Evolutionary conservation across 768 basidiomycete species (phyloP).

Genomic region (Boletus edulis): DNA sequence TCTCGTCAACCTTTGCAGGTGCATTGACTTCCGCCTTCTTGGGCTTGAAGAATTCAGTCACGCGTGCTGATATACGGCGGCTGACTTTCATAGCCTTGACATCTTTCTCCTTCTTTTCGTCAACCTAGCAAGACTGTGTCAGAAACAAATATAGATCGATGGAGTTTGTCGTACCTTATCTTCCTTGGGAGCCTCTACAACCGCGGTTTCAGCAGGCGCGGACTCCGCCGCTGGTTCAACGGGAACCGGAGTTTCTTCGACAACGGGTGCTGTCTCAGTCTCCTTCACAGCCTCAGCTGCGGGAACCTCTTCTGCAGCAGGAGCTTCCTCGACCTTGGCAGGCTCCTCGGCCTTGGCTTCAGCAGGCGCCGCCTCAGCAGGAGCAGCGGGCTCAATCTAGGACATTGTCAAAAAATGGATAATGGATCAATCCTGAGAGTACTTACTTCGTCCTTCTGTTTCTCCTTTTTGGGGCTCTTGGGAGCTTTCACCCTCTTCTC

Average conservation of each 20-base stretch:
- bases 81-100: conserved; percentile 60
- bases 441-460: conserved; percentile 72
- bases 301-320: conserved; percentile 29
- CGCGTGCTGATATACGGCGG: conserved; percentile 82
- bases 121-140: conserved; percentile 26
- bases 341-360: conserved; percentile 32
- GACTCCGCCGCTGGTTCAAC: conserved; percentile 29
- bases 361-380: conserved; percentile 35
- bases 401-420: not conserved
- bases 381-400: conserved; percentile 32
- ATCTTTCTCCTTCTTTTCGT: conserved; percentile 51
- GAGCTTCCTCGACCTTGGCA: conserved; percentile 43
- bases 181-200: conserved; percentile 46
- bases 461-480: conserved; percentile 80
- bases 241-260: conserved; percentile 27
- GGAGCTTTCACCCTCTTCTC: conserved; percentile 61
- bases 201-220: conserved; percentile 36
- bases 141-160: not conserved
- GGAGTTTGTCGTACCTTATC: conserved; percentile 46
- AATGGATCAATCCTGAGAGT: not conserved
- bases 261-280: conserved; percentile 41
- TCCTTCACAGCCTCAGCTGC: conserved; percentile 66
- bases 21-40: conserved; percentile 61
- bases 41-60: conserved; percentile 79
- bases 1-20: conserved; percentile 83